Base-by-base conservation (phyloP, 176 grass and related monocot species). In the Aegilops speltoides region DNA sequence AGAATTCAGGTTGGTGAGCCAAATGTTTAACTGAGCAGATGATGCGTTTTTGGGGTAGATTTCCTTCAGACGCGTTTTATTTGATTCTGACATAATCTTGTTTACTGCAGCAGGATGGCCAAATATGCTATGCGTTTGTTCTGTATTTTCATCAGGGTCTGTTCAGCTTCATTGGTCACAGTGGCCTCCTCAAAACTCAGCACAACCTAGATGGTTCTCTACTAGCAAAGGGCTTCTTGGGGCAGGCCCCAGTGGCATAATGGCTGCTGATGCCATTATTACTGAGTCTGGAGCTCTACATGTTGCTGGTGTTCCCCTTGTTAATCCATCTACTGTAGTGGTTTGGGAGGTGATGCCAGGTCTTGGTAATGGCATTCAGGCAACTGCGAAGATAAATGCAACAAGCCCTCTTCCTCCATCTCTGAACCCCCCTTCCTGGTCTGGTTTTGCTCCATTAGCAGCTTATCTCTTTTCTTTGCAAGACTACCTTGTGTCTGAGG, bases 331-430 rank as follows among this genome's bases (percentile, higher is more conserved):
- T 29, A 99, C 97, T 73, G 97, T 99, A 80, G 97, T 99, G 63
- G 97, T 99, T 82, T 99, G 97, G 97, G 97, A 99, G 85, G 97
- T 99, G 85, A 99, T 99, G 97, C 92, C 97, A 63, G 97, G 97
- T 80, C 90, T 91, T 76, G 97, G 94, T 69, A 99, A 94, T 91
- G 90, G 94, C 83, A 83, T 96, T 85, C 93, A 96, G 80, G 85
- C 87, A 86, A 90, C 94, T 72, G 87, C 94, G 45, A 99, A 99
- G 66, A 93, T 96, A 90, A 96, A 88, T 79, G 90, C 88, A 80
- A 83, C 86, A 31, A 89, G 86, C 57, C 36, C 83, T 80, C 85
- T 99, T 79, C 94, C 97, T 61, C 92, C 97, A 60, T 96, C 94
- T 80, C 85, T 99, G 8, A 96, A 90, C 67, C 94, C 97, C 50